These are phyloP conservation scores for Alternaria novae-zelandiae DNA, from an alignment of 2,329 filamentous ascomycete genomes.

Conservation along the genomic window DNA sequence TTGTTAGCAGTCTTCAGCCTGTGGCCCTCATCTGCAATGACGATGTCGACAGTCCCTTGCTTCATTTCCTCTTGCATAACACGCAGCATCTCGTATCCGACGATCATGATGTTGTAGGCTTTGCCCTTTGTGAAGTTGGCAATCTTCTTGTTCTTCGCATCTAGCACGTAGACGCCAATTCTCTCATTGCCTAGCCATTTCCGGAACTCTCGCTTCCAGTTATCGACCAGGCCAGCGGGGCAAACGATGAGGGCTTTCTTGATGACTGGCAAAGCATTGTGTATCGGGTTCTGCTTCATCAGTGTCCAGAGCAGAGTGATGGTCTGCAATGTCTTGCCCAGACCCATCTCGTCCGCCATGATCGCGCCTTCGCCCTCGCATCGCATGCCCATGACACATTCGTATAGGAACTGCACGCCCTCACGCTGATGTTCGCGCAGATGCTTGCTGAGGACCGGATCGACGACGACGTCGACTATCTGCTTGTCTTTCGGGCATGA, in stretches of 20 bases:
- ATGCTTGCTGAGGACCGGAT: slow-evolving; percentile 68
- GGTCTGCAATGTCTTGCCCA: slow-evolving; percentile 76
- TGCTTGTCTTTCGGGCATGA: slow-evolving; percentile 65
- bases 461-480: slow-evolving; percentile 75
- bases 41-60: slow-evolving; percentile 69
- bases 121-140: slow-evolving; percentile 73
- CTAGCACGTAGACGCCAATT: slow-evolving; percentile 71
- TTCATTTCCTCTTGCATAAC: slow-evolving; percentile 70
- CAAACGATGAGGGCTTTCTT: slow-evolving; percentile 76
- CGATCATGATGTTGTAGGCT: slow-evolving; percentile 73
- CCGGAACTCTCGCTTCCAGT: slow-evolving; percentile 75
- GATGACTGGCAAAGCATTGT: slow-evolving; percentile 65
- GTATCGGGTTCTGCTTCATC: slow-evolving; percentile 72
- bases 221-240: slow-evolving; percentile 73
- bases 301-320: slow-evolving; percentile 75
- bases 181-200: slow-evolving; percentile 77
- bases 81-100: slow-evolving; percentile 74
- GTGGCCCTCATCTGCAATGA: slow-evolving; percentile 74
- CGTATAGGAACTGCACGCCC: slow-evolving; percentile 74
- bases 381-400: slow-evolving; percentile 77
- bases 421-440: slow-evolving; percentile 72
- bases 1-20: slow-evolving; percentile 72
- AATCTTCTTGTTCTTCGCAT: slow-evolving; percentile 63
- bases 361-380: slow-evolving; percentile 72
- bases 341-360: slow-evolving; percentile 76